phyloP scores from a whole-genome alignment of 2,329 filamentous ascomycete genomes.

The Colletotrichum brevisporum region DNA sequence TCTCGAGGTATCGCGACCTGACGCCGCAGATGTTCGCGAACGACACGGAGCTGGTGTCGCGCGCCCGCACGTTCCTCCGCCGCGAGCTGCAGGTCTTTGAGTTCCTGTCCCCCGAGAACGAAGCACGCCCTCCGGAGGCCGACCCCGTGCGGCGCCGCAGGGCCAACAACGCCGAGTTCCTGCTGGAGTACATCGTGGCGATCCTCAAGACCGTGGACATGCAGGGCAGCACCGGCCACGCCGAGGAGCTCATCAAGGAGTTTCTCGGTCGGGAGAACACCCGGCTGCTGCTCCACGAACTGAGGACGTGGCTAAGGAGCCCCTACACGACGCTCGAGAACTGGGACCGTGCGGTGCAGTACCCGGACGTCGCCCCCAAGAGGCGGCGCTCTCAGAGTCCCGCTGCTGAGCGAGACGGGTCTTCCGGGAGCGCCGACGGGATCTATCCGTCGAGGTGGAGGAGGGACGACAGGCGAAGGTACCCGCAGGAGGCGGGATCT shows the following conservation, averaged over 20 bases:
- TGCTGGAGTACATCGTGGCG: constrained; percentile 88
- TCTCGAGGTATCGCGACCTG: constrained; percentile 83
- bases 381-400: constrained; percentile 36
- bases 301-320: constrained; percentile 86
- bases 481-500: constrained; percentile 19
- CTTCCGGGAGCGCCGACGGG: constrained; percentile 6
- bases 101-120: constrained; percentile 67
- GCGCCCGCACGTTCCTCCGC: constrained; percentile 85
- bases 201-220: constrained; percentile 88
- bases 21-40: constrained; percentile 75
- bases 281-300: constrained; percentile 85
- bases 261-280: constrained; percentile 83
- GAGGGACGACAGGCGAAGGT: constrained; percentile 36
- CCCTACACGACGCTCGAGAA: constrained; percentile 79
- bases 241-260: constrained; percentile 83
- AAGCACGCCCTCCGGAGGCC: constrained; percentile 20
- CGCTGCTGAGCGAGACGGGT: constrained; percentile 6
- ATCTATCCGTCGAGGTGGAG: constrained; percentile 41
- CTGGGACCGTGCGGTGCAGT: constrained; percentile 88
- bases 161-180: constrained; percentile 82
- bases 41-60: constrained; percentile 78
- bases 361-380: constrained; percentile 53
- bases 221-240: constrained; percentile 82
- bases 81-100: constrained; percentile 88
- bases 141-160: constrained; percentile 46